Evolutionary conservation across 2,329 filamentous ascomycete species (phyloP).

Genomic region (Neopestalotiopsis clavispora): DNA sequence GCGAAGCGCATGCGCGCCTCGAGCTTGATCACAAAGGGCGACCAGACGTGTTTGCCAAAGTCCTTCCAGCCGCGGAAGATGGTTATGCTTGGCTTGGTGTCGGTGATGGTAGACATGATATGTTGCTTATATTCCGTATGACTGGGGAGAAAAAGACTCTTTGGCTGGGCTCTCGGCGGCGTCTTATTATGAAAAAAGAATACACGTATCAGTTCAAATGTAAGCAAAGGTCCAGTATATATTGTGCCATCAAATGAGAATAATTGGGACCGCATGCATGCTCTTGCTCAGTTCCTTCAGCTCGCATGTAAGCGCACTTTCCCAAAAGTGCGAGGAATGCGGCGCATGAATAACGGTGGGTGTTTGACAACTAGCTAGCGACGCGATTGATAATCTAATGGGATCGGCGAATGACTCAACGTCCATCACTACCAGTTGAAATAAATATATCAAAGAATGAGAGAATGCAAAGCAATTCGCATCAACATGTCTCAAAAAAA

Average conservation of each 20-base stretch:
- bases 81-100: conserved; percentile 34
- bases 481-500: background rate
- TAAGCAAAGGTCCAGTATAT: too few relatives aligned
- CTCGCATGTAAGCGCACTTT: conserved; percentile 2
- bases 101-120: background rate
- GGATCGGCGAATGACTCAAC: background rate
- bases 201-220: too few relatives aligned
- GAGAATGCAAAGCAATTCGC: background rate
- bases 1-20: conserved; percentile 65
- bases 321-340: background rate
- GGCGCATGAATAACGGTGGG: background rate
- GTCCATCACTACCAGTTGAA: background rate
- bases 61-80: conserved; percentile 56
- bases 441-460: background rate
- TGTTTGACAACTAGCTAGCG: background rate
- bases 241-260: too few relatives aligned
- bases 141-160: background rate
- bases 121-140: background rate
- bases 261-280: too few relatives aligned
- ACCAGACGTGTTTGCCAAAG: conserved; percentile 55
- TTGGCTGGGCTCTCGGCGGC: too few relatives aligned
- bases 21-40: conserved; percentile 66
- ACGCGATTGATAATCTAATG: background rate
- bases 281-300: background rate
- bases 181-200: too few relatives aligned